These are phyloP conservation scores for Trichosanthes cucumerina DNA, from an alignment of 306 rosid species.

Conservation along the genomic window DNA sequence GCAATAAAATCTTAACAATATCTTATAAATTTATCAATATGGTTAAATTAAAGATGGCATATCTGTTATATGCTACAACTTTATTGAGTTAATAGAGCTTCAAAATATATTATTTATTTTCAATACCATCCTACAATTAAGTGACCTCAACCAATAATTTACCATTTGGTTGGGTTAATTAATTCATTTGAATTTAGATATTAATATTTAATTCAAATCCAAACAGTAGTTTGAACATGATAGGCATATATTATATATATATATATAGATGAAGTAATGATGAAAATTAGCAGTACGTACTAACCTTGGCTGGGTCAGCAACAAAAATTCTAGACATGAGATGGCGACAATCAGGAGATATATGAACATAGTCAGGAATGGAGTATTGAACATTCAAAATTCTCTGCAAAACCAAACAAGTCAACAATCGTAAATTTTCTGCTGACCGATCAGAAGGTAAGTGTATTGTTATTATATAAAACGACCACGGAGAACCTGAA, in stretches of 20 bases:
- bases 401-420: constrained; percentile 40
- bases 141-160: not conserved
- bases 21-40: no score
- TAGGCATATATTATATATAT: no score
- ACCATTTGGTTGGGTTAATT: not conserved
- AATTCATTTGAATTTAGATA: not conserved
- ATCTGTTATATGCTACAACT: not conserved
- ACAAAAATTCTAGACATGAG: constrained; percentile 80
- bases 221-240: no score
- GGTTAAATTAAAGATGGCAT: no score
- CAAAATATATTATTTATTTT: not conserved
- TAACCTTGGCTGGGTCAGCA: constrained; percentile 71
- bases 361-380: constrained; percentile 82
- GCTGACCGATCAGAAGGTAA: no score
- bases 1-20: no score
- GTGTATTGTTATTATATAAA: no score
- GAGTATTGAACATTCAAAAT: constrained; percentile 84
- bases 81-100: not conserved
- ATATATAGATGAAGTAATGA: no score
- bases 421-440: not conserved
- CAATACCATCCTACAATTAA: no score
- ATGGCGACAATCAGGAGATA: constrained; percentile 69
- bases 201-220: not conserved
- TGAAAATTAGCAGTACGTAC: not conserved
- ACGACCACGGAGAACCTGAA: constrained; percentile 39